Base-by-base conservation (phyloP, 371 early-diverging fungal genomes). In the Zychaea mexicana region DNA sequence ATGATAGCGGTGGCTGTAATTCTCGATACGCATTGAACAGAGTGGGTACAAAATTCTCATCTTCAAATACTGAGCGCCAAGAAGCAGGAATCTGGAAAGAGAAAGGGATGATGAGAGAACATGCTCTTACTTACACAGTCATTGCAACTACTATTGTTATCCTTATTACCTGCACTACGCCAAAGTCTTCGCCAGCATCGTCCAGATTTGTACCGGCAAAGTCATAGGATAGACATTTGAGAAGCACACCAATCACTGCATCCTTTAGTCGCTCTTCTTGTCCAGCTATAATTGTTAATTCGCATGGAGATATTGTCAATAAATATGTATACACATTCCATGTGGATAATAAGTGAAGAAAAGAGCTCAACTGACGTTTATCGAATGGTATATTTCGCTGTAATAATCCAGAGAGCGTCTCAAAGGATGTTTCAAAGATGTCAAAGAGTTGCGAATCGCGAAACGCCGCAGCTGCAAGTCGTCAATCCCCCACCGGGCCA, bases 161-260 rank as follows among this genome's bases (percentile, higher is more conserved):
- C 74, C 46, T 79, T 82, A 0, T 77, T 62, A 92, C 88, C 77
- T 94, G 89, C 54, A 94, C 82, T 19, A 86, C 85, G 31, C 90
- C 92, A 33, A 84, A 79, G 57, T 96, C 96, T 65, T 95, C 96
- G 3, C 87, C 86, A 10, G 95, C 86, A 61, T 95, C 96, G 64
- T 95, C 96, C 6, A 89, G 83, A 39, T 88, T 85, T 22, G 95
- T 87, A 30, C 95, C 95, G 32, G 91, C 90, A 69, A 96, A 96
- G 71, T 95, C 96, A 77, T 92, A 96, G 0, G 83, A 78, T 47
- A 95, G 70, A 61, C 93, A 93, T 30, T 85, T 88, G 33, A 85
- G 71, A 64, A 94, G 76, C 26, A 94, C 78, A 61, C 71, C 68
- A 52, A 95, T 63, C 22, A 86, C 77, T 32, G 84, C 78, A 42